A percentile compares a stretch with the other conserved stretches of the same genome.
Conservation (phyloP, 208 protist genomes). For the Phytomonas sp. region DNA sequence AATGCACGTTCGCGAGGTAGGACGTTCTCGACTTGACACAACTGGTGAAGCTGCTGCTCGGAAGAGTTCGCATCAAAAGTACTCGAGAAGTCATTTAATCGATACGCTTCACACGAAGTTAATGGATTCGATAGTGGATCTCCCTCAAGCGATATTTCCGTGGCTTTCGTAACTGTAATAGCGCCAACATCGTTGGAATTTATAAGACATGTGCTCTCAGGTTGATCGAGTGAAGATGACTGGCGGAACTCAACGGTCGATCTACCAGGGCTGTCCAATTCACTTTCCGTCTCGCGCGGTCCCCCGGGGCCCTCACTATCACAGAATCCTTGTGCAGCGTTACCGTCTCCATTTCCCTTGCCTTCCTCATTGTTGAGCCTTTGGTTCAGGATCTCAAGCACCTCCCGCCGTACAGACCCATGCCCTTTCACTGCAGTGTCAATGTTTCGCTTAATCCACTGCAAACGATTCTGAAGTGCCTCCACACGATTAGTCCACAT, state of each 20-base stretch:
- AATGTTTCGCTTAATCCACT: not conserved
- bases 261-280: not conserved
- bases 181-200: not conserved
- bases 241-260: not conserved
- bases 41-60: not conserved
- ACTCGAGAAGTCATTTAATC: not conserved
- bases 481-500: constrained; percentile 1
- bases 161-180: not conserved
- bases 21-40: not conserved
- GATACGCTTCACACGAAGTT: not conserved
- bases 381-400: not conserved
- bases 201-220: not conserved
- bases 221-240: not conserved
- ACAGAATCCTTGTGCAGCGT: not conserved
- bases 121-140: not conserved
- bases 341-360: not conserved
- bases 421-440: not conserved
- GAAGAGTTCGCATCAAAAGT: not conserved
- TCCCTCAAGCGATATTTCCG: not conserved
- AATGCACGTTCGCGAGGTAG: not conserved
- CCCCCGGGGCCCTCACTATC: not conserved
- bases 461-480: not conserved
- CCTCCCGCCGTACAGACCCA: not conserved
- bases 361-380: not conserved
- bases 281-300: not conserved